Base-by-base conservation (phyloP, 1,284 basidiomycete genomes). In the Golubevia pallescens region DNA sequence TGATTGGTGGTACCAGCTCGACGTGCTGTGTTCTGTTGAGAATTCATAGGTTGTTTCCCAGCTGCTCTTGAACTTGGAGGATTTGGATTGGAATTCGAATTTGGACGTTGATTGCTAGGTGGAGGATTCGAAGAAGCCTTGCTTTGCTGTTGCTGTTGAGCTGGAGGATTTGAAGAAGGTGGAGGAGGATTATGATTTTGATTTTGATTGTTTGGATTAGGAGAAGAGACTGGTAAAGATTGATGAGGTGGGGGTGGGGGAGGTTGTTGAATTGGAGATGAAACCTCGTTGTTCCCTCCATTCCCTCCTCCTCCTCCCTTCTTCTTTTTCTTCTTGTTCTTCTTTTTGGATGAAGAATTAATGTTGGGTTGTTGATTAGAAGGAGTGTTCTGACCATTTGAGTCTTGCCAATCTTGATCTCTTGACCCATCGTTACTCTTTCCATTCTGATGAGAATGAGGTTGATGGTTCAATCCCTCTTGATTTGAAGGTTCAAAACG, bases 41-140 rank as follows among this genome's bases (percentile, higher is more conserved):
- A 59, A 8, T 76, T 78, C 91, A 92, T 92, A 32, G 91, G 91
- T 76, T 91, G 90, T 84, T 92, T 92, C 78, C 91, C 91, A 56
- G 91, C 91, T 10, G 91, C 92, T 32, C 92, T 87, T 34, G 91
- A 91, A 69, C 89, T 90, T 51, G 87, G 91, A 64, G 74, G 78
- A 7, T 72, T 73, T 5, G 74, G 69, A 14, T 59, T 58, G 20
- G 54, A 62, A 16, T 63, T 66, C 1, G 65, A 72, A 2, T 69
- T 67, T 20, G 86, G 78, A 10, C 3, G 34, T 38, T 38, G 34
- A 38, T 38, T 38, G n/a, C n/a, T n/a, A n/a, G n/a, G n/a, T n/a
- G n/a, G 34, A 38, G 34, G 34, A 10, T 38, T 38, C 34, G 34
- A 10, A 38, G 34, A 38, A 38, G 3, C 10, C 5, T 4, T 38